Base-by-base conservation (phyloP, 2,329 filamentous ascomycete species). In the Penicillium sp. region DNA sequence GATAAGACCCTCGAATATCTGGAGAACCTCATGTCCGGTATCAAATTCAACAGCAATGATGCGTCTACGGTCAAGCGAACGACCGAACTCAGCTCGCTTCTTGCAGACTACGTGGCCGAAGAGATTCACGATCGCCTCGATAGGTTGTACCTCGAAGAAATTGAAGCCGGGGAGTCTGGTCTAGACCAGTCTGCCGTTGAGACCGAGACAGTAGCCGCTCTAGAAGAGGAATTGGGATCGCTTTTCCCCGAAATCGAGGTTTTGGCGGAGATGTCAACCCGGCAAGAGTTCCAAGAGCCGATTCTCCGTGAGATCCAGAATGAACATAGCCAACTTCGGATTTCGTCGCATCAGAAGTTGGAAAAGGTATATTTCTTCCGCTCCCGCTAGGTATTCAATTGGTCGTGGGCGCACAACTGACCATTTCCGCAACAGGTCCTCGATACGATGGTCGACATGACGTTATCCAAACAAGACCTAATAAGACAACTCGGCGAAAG, bases 231-330 rank as follows among this genome's bases (percentile, higher is more conserved):
- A 51, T 58, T 76, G 11, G 71, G 69, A 28, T 72, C 74, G 16
- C 56, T 77, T 1, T 75, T 75, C 45, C 65, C 71, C 0, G 74
- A 77, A 45, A 74, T 77, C 39, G 70, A 68, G 21, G 61, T 75
- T 3, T 57, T 77, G 29, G 67, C 74, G 37, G 70, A 76, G n/a
- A 71, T 77, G 58, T 77, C 75, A 48, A 73, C 71, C 1, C 72
- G 71, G 55, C 75, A 79, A 42, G 68, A 74, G 50, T 77, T 76
- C 60, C 68, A 70, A 7, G 73, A 73, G 34, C 70, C 74, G 5
- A 75, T 77, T 45, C 56, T 73, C 21, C 66, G 64, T 2, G 71
- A 70, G 44, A 67, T 76, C 19, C 65, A 69, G 33, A 65, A 66
- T 36, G 62, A 63, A 19, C 71, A 71, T 42, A 63, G 62, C 23